Evolutionary conservation across 2,329 filamentous ascomycete species (phyloP).

Genomic region (Amesomyces nigricolor): DNA sequence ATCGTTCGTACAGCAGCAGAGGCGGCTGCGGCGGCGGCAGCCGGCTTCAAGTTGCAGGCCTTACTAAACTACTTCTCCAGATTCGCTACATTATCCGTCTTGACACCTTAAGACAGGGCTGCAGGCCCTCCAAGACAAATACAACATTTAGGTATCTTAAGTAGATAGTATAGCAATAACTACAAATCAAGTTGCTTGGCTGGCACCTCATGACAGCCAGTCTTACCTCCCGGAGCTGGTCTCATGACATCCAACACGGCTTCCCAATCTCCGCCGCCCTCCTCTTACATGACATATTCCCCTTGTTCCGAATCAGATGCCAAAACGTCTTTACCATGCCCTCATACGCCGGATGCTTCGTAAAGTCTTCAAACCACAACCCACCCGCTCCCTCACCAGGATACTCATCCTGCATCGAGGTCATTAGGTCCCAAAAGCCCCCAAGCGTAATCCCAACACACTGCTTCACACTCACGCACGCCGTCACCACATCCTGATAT

Average conservation of each 20-base stretch:
- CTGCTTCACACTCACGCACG: slow-evolving; percentile 30
- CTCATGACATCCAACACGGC: background rate
- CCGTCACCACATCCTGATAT: slow-evolving; percentile 34
- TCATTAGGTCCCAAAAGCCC: slow-evolving; percentile 38
- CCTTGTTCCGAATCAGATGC: slow-evolving; percentile 6
- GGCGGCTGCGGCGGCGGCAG: no score
- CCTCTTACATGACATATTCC: slow-evolving; percentile 1
- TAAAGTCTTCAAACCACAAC: slow-evolving; percentile 33
- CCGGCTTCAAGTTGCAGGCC: no score
- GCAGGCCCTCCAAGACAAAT: no score
- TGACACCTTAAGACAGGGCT: no score
- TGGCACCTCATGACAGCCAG: no score
- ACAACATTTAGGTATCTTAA: no score
- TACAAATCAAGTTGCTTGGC: no score
- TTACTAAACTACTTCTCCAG: no score
- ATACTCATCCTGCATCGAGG: slow-evolving; percentile 35
- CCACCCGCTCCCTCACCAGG: slow-evolving; percentile 32
- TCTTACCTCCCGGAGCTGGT: no score
- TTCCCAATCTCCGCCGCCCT: background rate
- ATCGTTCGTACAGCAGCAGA: no score
- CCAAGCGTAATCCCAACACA: slow-evolving; percentile 40
- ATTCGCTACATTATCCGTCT: no score
- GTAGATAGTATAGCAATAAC: no score
- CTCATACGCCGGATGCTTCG: slow-evolving; percentile 34
- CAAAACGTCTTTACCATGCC: slow-evolving; percentile 34